A percentile compares a stretch with the other conserved stretches of the same genome.
phyloP scores from a whole-genome alignment of 2,329 filamentous ascomycete genomes.

The Sclerotinia trifoliorum region DNA sequence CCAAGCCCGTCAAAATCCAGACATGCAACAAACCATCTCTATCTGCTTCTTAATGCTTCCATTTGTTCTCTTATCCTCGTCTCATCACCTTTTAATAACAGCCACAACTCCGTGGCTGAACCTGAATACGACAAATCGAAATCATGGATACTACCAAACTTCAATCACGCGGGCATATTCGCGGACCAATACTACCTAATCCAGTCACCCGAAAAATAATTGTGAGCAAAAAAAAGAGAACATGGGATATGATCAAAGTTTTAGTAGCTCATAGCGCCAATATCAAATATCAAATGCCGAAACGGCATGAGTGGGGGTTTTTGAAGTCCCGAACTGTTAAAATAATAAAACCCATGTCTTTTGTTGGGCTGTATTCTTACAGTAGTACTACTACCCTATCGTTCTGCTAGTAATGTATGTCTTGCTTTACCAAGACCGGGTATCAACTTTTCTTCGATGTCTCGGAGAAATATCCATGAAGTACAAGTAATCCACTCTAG shows the following conservation, averaged over 20 bases:
- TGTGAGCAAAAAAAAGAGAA: neutral
- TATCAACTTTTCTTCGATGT: neutral
- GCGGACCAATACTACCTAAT: constrained; percentile 2
- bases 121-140: neutral
- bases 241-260: constrained; percentile 10
- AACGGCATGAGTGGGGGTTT: neutral
- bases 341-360: neutral
- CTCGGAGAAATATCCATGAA: constrained; percentile 18
- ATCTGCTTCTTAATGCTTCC: neutral
- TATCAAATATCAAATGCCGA: neutral
- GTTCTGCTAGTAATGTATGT: constrained; percentile 6
- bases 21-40: constrained; percentile 1
- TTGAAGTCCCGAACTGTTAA: neutral
- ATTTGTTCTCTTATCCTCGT: constrained; percentile 1
- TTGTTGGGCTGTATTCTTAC: neutral
- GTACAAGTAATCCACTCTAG: neutral
- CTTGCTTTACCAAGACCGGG: constrained; percentile 17
- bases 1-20: neutral
- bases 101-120: constrained; percentile 13
- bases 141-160: neutral
- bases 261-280: neutral
- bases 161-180: constrained; percentile 12
- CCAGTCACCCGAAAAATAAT: neutral
- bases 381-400: constrained; percentile 12
- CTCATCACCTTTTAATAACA: neutral